These are phyloP conservation scores for Kwoniella europaea DNA, from an alignment of 768 basidiomycete species.

Conservation along the genomic window DNA sequence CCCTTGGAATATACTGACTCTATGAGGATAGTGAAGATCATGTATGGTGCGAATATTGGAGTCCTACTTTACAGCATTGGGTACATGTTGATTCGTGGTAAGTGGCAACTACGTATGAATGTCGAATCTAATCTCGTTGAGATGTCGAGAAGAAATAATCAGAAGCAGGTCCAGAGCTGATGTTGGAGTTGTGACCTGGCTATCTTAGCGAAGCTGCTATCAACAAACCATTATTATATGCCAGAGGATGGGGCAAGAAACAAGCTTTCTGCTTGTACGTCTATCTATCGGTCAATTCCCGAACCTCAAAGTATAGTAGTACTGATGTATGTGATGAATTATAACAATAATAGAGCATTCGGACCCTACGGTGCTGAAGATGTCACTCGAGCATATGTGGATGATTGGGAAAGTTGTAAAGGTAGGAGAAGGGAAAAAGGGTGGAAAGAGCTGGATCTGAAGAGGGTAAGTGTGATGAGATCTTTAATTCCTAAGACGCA, in stretches of 20 bases:
- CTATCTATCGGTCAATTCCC: slow-evolving; percentile 31
- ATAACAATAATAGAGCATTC: slow-evolving; percentile 34
- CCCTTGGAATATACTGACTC: not conserved
- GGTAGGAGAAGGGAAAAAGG: slow-evolving; percentile 30
- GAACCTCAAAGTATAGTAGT: not conserved
- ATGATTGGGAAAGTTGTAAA: slow-evolving; percentile 42
- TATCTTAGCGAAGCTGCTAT: slow-evolving; percentile 54
- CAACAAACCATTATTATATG: slow-evolving; percentile 59
- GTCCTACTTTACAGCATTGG: slow-evolving; percentile 55
- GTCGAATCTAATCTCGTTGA: not conserved
- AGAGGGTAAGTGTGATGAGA: slow-evolving; percentile 32
- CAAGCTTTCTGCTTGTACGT: slow-evolving; percentile 58
- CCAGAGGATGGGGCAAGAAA: slow-evolving; percentile 60
- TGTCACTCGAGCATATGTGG: slow-evolving; percentile 52
- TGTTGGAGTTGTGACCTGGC: not conserved
- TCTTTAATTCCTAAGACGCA: not conserved
- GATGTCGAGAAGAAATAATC: not conserved
- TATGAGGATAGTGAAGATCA: slow-evolving; percentile 58
- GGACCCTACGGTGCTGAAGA: slow-evolving; percentile 47
- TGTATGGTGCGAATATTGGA: slow-evolving; percentile 60
- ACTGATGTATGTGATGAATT: not conserved
- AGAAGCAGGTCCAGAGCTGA: not conserved
- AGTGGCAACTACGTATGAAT: not conserved
- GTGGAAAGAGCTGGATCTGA: slow-evolving; percentile 46
- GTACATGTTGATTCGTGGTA: slow-evolving; percentile 61